These are phyloP conservation scores for Vitis rupestris DNA, from an alignment of 164 flowering plant species.

Conservation along the genomic window DNA sequence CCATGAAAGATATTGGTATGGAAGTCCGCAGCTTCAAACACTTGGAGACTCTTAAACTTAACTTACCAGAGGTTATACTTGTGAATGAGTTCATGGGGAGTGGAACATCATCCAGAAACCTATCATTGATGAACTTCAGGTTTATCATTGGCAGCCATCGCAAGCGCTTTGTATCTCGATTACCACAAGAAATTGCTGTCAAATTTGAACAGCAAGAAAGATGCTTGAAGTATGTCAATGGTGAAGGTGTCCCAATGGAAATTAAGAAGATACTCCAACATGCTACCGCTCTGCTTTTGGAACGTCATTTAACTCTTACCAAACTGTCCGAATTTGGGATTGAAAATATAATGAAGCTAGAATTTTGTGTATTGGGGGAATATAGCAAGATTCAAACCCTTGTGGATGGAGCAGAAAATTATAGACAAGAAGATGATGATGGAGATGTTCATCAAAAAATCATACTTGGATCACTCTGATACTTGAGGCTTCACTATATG, in stretches of 20 bases:
- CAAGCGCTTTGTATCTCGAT: background rate
- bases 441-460: background rate
- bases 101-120: background rate
- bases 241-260: background rate
- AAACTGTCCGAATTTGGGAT: too few species aligned
- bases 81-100: background rate
- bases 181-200: background rate
- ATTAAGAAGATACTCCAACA: too few species aligned
- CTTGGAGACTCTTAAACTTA: too few species aligned
- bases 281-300: too few species aligned
- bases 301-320: too few species aligned
- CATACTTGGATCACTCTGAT: background rate
- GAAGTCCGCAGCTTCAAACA: too few species aligned
- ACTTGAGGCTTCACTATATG: background rate
- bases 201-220: background rate
- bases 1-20: background rate
- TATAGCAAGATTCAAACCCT: too few species aligned
- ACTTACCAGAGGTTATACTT: background rate
- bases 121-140: background rate
- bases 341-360: too few species aligned
- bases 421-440: background rate
- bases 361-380: too few species aligned
- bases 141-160: too few species aligned
- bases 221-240: background rate
- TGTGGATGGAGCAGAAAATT: background rate